Conservation (phyloP, 2,329 filamentous ascomycete species). For the Cladobotryum protrusum region DNA sequence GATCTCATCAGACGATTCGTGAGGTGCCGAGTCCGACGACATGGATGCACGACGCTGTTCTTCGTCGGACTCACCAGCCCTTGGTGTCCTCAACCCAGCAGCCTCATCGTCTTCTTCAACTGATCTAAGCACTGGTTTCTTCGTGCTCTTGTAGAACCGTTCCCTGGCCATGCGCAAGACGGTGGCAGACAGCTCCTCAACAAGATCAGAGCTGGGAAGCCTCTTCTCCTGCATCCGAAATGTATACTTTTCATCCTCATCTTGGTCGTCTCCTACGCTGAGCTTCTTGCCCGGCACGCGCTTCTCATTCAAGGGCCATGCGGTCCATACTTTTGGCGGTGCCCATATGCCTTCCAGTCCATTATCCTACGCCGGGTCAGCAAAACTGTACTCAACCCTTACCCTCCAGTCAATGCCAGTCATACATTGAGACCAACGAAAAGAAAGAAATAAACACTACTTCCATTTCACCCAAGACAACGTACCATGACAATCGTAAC, state of each 20-base stretch:
- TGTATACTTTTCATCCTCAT: conserved; percentile 46
- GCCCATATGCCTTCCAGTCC: conserved; percentile 36
- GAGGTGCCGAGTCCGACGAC: not conserved
- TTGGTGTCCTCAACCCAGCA: not conserved
- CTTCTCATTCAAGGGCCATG: conserved; percentile 68
- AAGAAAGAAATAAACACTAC: not conserved
- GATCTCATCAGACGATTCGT: not conserved
- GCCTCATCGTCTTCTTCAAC: conserved; percentile 3
- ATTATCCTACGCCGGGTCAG: conserved; percentile 19
- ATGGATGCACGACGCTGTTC: not conserved
- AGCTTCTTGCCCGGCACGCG: conserved; percentile 53
- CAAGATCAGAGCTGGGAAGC: conserved; percentile 55
- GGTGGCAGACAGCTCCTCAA: conserved; percentile 62
- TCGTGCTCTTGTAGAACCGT: conserved; percentile 39
- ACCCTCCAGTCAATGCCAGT: not conserved
- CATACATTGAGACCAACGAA: not conserved
- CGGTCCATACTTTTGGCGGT: conserved; percentile 64
- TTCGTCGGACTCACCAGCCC: conserved; percentile 1
- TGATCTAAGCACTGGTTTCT: conserved; percentile 5
- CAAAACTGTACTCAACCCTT: not conserved
- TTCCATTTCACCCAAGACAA: not conserved
- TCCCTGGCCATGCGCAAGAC: conserved; percentile 64
- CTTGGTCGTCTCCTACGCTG: conserved; percentile 30
- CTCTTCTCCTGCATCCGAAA: conserved; percentile 36
- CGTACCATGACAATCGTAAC: conserved; percentile 26